Base-by-base conservation (phyloP, 2,329 filamentous ascomycete species). In the Phoma sp. region DNA sequence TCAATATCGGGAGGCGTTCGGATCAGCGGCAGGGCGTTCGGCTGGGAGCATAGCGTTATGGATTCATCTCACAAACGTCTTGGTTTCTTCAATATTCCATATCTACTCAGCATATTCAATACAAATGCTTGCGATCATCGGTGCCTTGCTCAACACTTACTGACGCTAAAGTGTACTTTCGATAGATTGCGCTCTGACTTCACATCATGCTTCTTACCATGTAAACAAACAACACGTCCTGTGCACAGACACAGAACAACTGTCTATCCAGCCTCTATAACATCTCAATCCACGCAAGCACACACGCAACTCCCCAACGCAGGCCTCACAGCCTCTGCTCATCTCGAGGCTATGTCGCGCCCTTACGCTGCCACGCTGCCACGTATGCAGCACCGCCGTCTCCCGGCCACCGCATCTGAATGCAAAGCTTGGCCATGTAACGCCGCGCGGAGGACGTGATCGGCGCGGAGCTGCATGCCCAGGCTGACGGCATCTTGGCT, bases 341-440 rank as follows among this genome's bases (percentile, higher is more conserved):
- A 17, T 25, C 18, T 15, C 21, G 9, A 38, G 36, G 36, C 36
- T 38, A 12, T 38, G 36, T 17, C 29, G 7, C 30, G 18, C 40
- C 12, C 12, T 25, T 23, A 38, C 21, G 11, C 39, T 30, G 11
- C n/a, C 28, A 45, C 11, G 40, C 15, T 9, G 9, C 5, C 23
- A 5, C 23, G n/a, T n/a, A n/a, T n/a, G n/a, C n/a, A n/a, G n/a
- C n/a, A n/a, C n/a, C n/a, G n/a, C n/a, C n/a, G n/a, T n/a, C n/a
- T n/a, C n/a, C n/a, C n/a, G n/a, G n/a, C n/a, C n/a, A n/a, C n/a
- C n/a, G n/a, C n/a, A n/a, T n/a, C n/a, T n/a, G n/a, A n/a, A n/a
- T n/a, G n/a, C n/a, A 25, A 46, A n/a, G 37, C 52, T 54, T 50
- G 46, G 47, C 50, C 28, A 45, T 46, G 50, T 36, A 42, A 59